phyloP scores from a whole-genome alignment of 768 basidiomycete genomes.

The Rhodotorula sphaerocarpa region DNA sequence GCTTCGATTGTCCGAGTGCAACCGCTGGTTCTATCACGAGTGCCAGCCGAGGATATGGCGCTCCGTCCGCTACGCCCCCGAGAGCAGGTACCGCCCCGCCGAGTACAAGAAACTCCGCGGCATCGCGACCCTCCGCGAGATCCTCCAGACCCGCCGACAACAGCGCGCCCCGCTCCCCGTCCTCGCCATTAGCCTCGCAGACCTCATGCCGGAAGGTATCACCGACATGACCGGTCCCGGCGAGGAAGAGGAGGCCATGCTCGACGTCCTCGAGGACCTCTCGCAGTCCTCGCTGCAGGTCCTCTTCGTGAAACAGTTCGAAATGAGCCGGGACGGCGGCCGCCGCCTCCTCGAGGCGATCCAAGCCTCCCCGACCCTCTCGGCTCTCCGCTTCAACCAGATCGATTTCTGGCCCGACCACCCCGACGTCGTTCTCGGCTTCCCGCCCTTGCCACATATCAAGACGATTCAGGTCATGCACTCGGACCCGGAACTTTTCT shows the following conservation, averaged over 20 bases:
- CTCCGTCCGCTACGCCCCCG: constrained; percentile 1
- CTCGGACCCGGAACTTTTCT: constrained; percentile 6
- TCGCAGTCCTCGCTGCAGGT: constrained; percentile 64
- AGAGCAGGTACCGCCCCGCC: background rate
- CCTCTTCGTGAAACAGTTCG: constrained; percentile 10
- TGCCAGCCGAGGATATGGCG: constrained; percentile 14
- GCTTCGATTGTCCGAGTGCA: background rate
- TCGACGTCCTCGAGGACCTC: constrained; percentile 90
- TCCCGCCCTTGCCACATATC: background rate
- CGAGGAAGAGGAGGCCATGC: constrained; percentile 83
- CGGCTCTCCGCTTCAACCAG: constrained; percentile 22
- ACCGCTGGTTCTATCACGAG: constrained; percentile 3
- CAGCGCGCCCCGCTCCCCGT: background rate
- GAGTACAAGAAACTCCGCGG: background rate
- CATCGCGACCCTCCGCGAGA: background rate
- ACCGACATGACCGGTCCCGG: constrained; percentile 26
- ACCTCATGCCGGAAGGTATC: background rate
- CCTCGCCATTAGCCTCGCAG: background rate
- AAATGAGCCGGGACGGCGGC: background rate
- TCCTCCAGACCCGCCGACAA: background rate
- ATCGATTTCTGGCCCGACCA: background rate
- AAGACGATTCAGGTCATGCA: constrained; percentile 33
- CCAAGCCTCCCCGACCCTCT: background rate
- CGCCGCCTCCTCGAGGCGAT: background rate
- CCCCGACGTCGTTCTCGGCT: background rate